Base-by-base conservation (phyloP, 2,329 filamentous ascomycete species). In the Calonectria pauciramosa region DNA sequence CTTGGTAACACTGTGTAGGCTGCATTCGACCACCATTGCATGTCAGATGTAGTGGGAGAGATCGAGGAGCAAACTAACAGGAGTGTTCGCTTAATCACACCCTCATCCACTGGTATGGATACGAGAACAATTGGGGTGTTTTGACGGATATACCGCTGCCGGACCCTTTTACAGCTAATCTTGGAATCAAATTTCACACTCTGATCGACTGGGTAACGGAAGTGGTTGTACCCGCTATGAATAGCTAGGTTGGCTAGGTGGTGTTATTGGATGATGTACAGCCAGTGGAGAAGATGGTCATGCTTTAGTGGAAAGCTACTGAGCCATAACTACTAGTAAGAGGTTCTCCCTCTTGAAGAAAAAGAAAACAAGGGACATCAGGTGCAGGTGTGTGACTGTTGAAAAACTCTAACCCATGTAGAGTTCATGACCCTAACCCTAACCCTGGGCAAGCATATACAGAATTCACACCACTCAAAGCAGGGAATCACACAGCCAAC, bases 61-160 rank as follows among this genome's bases (percentile, higher is more conserved):
- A 66, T 52, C 16, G n/a, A 51, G 20, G 52, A 66, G 30, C 63
- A 66, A 66, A 66, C 41, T 0, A 28, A 20, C 2, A 20, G 11
- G 8, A 10, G 34, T 18, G 63, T 66, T 7, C 26, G 41, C 3
- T 28, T 66, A 20, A 34, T 49, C 6, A 66, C 63, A 14, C 63
- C 63, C 4, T 13, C 41, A 18, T 23, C 63, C 10, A 66, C 63
- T 10, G 63, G 63, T 66, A 66, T 34, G 63, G 63, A 18, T 66
- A 66, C 23, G 63, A 66, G 34, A 66, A 66, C 36, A 44, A 66
- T n/a, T 66, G 30, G 23, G 63, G 63, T 34, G 63, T 66, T 51
- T 18, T 66, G 16, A 66, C 63, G 5, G 63, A 66, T 36, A 18
- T 66, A 13, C 10, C 41, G 2, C 41, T 66, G 20, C 63, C 63